A percentile compares a stretch with the other conserved stretches of the same genome.
Conservation (phyloP, 1,284 basidiomycete genomes). For the Ustilago bromivora region DNA sequence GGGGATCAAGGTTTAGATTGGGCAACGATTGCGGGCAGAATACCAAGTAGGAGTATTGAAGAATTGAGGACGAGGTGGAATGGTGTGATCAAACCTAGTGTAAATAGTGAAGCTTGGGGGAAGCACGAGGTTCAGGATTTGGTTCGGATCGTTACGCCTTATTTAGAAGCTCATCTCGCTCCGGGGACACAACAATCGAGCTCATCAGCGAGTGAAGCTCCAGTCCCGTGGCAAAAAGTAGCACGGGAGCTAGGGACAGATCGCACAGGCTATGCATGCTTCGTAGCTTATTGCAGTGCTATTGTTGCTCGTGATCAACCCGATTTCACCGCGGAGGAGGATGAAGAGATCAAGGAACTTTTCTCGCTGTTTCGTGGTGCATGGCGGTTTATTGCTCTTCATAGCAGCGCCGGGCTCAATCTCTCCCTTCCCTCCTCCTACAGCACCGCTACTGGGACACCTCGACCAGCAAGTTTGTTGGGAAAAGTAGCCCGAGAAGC, state of each 20-base stretch:
- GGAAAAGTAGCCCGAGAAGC: constrained; percentile 38
- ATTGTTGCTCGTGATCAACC: constrained; percentile 33
- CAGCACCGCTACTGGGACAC: neutral
- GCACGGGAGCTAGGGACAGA: constrained; percentile 24
- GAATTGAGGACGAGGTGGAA: constrained; percentile 44
- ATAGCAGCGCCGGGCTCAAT: constrained; percentile 16
- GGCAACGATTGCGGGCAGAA: constrained; percentile 28
- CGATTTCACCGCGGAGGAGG: constrained; percentile 26
- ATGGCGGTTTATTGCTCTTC: constrained; percentile 45
- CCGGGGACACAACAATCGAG: neutral
- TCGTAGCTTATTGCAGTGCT: constrained; percentile 27
- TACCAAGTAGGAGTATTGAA: constrained; percentile 31
- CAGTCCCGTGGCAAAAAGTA: constrained; percentile 32
- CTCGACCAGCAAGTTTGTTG: constrained; percentile 13
- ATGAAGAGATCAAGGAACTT: constrained; percentile 29
- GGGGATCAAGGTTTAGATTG: constrained; percentile 26
- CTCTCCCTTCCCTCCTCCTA: constrained; percentile 12
- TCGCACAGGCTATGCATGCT: constrained; percentile 40
- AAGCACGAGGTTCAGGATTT: constrained; percentile 21
- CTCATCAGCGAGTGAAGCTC: neutral
- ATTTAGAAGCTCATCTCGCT: constrained; percentile 12
- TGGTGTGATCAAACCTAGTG: constrained; percentile 30
- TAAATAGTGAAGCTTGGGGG: constrained; percentile 27
- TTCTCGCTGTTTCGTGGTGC: constrained; percentile 43
- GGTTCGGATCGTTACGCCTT: constrained; percentile 18